Percentiles rank a stretch among this genome's conserved stretches.
These are phyloP conservation scores for Rhytidhysteron rufulum DNA, from an alignment of 2,329 filamentous ascomycete genomes.

Conservation along the genomic window DNA sequence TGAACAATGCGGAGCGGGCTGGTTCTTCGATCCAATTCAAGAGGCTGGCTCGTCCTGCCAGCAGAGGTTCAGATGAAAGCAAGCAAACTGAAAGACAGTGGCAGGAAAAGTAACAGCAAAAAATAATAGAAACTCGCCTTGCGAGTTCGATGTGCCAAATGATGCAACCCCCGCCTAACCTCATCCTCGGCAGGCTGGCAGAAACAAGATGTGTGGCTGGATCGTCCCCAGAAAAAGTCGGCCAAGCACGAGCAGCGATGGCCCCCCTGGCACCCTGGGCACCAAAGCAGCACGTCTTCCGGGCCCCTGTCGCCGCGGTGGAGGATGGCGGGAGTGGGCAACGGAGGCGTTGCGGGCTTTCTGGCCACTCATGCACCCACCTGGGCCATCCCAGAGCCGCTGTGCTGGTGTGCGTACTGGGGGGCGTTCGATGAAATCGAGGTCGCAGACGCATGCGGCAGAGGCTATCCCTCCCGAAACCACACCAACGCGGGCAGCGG, in stretches of 20 bases:
- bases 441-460: background rate
- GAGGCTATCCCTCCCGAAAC: background rate
- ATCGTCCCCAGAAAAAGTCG: background rate
- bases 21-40: no score
- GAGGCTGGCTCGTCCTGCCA: no score
- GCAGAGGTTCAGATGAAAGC: background rate
- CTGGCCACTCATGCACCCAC: slow-evolving; percentile 6
- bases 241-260: slow-evolving; percentile 1
- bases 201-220: background rate
- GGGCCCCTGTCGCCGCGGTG: no score
- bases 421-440: background rate
- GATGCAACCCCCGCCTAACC: no score
- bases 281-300: background rate
- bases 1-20: no score
- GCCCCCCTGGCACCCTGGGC: slow-evolving; percentile 1
- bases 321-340: background rate
- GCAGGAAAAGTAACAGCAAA: background rate
- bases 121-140: background rate
- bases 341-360: slow-evolving; percentile 1
- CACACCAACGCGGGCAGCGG: background rate
- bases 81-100: background rate
- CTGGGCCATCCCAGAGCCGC: slow-evolving; percentile 3
- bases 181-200: background rate
- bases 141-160: background rate
- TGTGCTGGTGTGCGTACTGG: no score